Evolutionary conservation across 345 rosid genomes (phyloP).

Genomic region (Gossypium ekmanianum): DNA sequence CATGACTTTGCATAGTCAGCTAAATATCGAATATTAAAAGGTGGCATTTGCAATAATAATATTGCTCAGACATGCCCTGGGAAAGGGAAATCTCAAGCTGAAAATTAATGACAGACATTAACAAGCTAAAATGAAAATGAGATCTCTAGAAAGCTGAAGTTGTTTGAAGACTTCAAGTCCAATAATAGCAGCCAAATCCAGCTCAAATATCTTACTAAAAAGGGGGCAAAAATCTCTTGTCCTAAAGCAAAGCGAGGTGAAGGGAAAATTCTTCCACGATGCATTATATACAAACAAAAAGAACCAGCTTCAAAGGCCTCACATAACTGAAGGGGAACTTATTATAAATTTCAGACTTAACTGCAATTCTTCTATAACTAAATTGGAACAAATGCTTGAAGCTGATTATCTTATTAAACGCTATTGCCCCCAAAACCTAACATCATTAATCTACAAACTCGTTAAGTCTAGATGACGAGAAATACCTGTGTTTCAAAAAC

Average conservation of each 20-base stretch:
- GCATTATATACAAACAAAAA: not conserved
- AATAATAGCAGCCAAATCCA: not conserved
- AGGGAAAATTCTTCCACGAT: not conserved
- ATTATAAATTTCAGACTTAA: not conserved
- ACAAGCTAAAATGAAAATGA: not conserved
- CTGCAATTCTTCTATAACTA: constrained; percentile 1
- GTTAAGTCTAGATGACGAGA: not conserved
- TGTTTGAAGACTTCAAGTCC: not conserved
- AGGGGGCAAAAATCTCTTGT: not conserved
- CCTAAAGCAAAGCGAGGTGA: not conserved
- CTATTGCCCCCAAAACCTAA: constrained; percentile 2
- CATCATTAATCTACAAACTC: not conserved
- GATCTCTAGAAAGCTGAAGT: too few relatives aligned
- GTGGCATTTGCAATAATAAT: not conserved
- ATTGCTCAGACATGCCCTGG: not conserved
- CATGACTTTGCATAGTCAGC: not conserved
- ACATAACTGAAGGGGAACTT: not conserved
- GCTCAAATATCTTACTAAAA: not conserved
- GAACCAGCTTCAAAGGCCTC: constrained; percentile 6
- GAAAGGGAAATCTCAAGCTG: not conserved
- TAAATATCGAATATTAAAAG: not conserved
- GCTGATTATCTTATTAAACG: constrained; percentile 8
- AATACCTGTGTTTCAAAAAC: constrained; percentile 78
- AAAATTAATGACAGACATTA: not conserved
- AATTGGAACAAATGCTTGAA: not conserved